Conservation (phyloP, 2,329 filamentous ascomycete species). For the Aureobasidium sp. region DNA sequence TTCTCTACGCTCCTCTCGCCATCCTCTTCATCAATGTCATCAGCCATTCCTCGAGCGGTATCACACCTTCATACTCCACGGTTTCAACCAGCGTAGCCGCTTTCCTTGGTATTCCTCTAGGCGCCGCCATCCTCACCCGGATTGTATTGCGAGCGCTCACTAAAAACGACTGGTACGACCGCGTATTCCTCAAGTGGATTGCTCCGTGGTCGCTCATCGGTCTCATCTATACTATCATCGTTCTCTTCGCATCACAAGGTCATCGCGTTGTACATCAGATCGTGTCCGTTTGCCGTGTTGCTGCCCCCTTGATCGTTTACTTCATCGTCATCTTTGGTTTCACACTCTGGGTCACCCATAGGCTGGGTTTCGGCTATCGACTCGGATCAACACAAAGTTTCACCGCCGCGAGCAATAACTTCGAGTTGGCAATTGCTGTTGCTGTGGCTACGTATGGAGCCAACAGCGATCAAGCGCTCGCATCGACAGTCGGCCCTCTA, state of each 20-base stretch:
- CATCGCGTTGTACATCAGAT: conserved; percentile 72
- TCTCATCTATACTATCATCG: conserved; percentile 77
- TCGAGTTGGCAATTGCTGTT: conserved; percentile 85
- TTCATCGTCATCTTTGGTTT: conserved; percentile 67
- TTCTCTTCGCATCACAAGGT: conserved; percentile 79
- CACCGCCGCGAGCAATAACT: conserved; percentile 87
- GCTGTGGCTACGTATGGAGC: conserved; percentile 74
- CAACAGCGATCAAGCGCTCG: conserved; percentile 71
- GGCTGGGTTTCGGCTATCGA: conserved; percentile 67
- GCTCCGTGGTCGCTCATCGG: conserved; percentile 74
- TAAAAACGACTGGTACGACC: conserved; percentile 51
- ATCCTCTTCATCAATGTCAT: conserved; percentile 59
- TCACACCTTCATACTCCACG: conserved; percentile 48
- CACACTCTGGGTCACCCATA: conserved; percentile 56
- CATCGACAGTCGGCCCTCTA: conserved; percentile 74
- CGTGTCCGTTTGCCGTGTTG: conserved; percentile 72
- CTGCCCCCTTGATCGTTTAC: conserved; percentile 74
- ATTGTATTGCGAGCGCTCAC: conserved; percentile 48
- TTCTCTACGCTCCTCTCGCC: conserved; percentile 42
- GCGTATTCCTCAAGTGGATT: conserved; percentile 61
- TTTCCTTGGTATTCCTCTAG: conserved; percentile 76
- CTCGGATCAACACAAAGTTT: conserved; percentile 71
- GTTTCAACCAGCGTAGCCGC: conserved; percentile 76
- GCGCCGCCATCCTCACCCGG: conserved; percentile 69
- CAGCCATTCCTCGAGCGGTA: conserved; percentile 35